A percentile compares a stretch with the other conserved stretches of the same genome.
Conservation (phyloP, 805 yeast genomes). For the Zygoascus tannicola region DNA sequence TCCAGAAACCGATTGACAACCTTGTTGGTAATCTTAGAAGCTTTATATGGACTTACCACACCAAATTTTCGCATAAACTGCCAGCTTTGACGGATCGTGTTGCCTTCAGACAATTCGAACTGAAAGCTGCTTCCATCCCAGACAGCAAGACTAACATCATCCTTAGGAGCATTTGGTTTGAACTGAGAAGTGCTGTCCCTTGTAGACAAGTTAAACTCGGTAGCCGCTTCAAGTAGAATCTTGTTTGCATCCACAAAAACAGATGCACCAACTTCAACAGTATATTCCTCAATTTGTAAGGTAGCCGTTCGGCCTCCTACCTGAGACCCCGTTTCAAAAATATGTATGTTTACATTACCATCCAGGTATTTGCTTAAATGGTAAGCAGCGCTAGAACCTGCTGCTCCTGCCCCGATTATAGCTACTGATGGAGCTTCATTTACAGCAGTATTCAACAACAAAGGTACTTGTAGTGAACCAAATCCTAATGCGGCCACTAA, state of each 20-base stretch:
- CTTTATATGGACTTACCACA: constrained; percentile 20
- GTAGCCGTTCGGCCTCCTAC: constrained; percentile 42
- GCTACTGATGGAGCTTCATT: constrained; percentile 27
- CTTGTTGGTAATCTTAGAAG: constrained; percentile 15
- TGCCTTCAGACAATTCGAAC: neutral
- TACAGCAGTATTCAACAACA: no score
- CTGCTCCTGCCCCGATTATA: constrained; percentile 45
- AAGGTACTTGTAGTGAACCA: no score
- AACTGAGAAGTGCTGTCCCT: constrained; percentile 6
- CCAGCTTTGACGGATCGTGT: neutral
- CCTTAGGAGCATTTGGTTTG: neutral
- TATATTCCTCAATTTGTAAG: constrained; percentile 25
- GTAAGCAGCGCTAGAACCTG: constrained; percentile 41
- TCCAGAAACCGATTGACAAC: constrained; percentile 26
- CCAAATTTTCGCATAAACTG: constrained; percentile 14
- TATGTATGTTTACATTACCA: constrained; percentile 29
- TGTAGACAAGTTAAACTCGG: constrained; percentile 27
- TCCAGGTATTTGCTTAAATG: constrained; percentile 34
- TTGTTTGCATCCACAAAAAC: constrained; percentile 35
- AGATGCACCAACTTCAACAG: constrained; percentile 40
- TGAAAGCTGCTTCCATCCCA: constrained; percentile 1
- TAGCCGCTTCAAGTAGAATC: constrained; percentile 32
- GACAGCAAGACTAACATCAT: neutral
- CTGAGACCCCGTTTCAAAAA: constrained; percentile 33
- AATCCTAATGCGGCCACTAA: no score